phyloP scores from a whole-genome alignment of 2,329 filamentous ascomycete species.

The Sporothrix brunneoviolacea region DNA sequence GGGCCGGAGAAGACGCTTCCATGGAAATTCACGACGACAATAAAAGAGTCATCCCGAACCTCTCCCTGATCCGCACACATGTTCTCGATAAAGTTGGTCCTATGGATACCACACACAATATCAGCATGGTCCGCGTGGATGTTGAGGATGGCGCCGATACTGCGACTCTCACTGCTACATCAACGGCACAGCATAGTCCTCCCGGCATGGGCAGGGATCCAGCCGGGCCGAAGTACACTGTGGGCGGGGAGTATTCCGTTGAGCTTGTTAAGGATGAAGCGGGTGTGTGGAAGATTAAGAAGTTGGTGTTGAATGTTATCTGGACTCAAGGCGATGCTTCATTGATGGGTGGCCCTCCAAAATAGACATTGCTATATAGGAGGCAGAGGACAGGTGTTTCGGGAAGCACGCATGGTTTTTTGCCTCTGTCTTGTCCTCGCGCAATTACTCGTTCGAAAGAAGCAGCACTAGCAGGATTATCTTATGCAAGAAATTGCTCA shows the following conservation, averaged over 20 bases:
- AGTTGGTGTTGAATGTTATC: too few species aligned
- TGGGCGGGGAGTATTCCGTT: slow-evolving; percentile 1
- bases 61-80: background rate
- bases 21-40: background rate
- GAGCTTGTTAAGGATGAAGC: background rate
- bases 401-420: too few species aligned
- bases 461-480: too few species aligned
- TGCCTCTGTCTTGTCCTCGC: too few species aligned
- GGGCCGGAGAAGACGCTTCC: background rate
- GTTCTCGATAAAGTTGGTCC: background rate
- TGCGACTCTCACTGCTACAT: background rate
- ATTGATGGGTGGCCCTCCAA: too few species aligned
- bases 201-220: background rate
- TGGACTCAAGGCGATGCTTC: too few species aligned
- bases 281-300: background rate
- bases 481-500: too few species aligned
- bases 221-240: background rate
- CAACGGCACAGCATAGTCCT: slow-evolving; percentile 2
- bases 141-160: slow-evolving; percentile 1
- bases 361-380: too few species aligned
- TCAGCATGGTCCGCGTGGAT: background rate
- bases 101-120: slow-evolving; percentile 3
- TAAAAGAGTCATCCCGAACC: background rate
- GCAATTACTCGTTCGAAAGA: too few species aligned
- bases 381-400: too few species aligned